Evolutionary conservation across 1,139 yeast species (phyloP).

Genomic region (Nakaseomyces nivariensis): DNA sequence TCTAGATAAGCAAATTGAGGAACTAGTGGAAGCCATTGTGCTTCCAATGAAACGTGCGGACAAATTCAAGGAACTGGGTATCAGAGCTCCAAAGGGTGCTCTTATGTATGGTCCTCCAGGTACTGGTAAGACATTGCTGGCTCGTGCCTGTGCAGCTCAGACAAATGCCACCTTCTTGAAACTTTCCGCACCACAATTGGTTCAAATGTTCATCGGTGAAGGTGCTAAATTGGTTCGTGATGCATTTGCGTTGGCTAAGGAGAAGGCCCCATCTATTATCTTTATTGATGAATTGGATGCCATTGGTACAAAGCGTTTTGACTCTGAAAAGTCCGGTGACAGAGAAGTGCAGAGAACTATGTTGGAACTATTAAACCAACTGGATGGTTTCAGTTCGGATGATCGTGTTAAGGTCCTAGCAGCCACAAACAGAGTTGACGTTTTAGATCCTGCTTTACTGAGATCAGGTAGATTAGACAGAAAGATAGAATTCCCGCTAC

Average conservation of each 20-base stretch:
- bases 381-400: slow-evolving; percentile 98
- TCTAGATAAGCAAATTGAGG: slow-evolving; percentile 94
- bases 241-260: slow-evolving; percentile 97
- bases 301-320: slow-evolving; percentile 96
- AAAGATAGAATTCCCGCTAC: slow-evolving; percentile 94
- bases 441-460: slow-evolving; percentile 90
- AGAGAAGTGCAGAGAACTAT: slow-evolving; percentile 98
- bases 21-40: slow-evolving; percentile 94
- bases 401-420: slow-evolving; percentile 95
- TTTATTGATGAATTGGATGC: slow-evolving; percentile 98
- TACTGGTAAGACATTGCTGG: slow-evolving; percentile 92
- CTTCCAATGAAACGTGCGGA: slow-evolving; percentile 98
- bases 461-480: slow-evolving; percentile 97
- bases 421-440: slow-evolving; percentile 97
- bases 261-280: slow-evolving; percentile 95
- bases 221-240: slow-evolving; percentile 97
- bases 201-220: slow-evolving; percentile 98
- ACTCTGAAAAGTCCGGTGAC: slow-evolving; percentile 95
- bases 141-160: slow-evolving; percentile 99
- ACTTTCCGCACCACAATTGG: slow-evolving; percentile 96
- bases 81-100: slow-evolving; percentile 97
- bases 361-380: slow-evolving; percentile 92
- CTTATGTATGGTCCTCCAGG: slow-evolving; percentile 99
- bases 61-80: slow-evolving; percentile 77
- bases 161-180: slow-evolving; percentile 96